Conservation (phyloP, 2,329 filamentous ascomycete species). For the Leptographium flavum region DNA sequence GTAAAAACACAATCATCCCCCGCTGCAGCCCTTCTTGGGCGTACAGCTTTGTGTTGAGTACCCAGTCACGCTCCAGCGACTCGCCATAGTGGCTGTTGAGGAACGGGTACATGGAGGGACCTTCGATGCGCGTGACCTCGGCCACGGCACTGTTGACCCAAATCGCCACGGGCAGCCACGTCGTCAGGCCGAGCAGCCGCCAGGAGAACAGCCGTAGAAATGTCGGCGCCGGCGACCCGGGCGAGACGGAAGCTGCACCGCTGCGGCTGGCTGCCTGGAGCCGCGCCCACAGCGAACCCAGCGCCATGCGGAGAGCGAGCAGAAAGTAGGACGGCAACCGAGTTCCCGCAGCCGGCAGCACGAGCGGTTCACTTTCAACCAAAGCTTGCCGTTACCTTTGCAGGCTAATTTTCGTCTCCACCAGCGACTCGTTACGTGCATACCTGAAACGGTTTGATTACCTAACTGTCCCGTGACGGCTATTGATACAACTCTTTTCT, state of each 20-base stretch:
- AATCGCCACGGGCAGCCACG: constrained; percentile 48
- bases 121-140: constrained; percentile 41
- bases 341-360: no score
- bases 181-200: constrained; percentile 36
- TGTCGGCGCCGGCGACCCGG: not conserved
- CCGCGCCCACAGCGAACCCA: constrained; percentile 6
- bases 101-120: constrained; percentile 63
- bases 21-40: constrained; percentile 43
- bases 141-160: constrained; percentile 48
- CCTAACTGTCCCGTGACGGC: no score
- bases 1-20: constrained; percentile 63
- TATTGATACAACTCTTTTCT: no score
- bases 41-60: constrained; percentile 44
- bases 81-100: constrained; percentile 53
- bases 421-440: no score
- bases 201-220: constrained; percentile 25
- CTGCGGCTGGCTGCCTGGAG: not conserved
- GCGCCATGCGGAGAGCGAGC: constrained; percentile 1
- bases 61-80: constrained; percentile 37
- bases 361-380: no score
- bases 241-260: not conserved
- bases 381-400: no score
- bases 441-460: no score
- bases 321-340: not conserved
- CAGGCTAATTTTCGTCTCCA: no score